Conservation (phyloP, 1,284 basidiomycete species). For the Cystobasidium sp. region DNA sequence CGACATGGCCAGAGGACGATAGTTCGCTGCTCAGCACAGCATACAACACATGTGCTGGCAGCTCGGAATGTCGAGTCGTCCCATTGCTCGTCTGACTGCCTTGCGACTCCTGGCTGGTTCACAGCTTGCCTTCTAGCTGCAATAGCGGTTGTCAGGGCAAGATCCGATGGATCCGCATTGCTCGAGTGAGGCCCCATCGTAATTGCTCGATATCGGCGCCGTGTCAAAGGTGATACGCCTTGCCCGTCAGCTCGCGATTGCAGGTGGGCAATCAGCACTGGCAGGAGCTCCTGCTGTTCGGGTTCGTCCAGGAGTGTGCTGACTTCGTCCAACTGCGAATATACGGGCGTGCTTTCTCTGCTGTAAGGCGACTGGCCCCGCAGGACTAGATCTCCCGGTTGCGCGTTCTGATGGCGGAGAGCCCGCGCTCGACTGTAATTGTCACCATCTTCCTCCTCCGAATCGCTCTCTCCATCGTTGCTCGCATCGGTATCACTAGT, state of each 20-base stretch:
- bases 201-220: constrained; percentile 15
- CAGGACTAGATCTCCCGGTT: neutral
- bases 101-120: neutral
- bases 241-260: constrained; percentile 8
- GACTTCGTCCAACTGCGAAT: constrained; percentile 22
- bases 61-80: constrained; percentile 31
- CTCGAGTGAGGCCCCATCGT: neutral
- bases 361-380: neutral
- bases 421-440: neutral
- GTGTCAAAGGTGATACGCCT: constrained; percentile 18
- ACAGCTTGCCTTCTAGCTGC: constrained; percentile 29
- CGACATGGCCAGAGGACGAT: constrained; percentile 42
- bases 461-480: neutral
- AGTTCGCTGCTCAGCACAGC: constrained; percentile 39
- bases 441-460: constrained; percentile 5
- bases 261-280: constrained; percentile 36
- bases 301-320: constrained; percentile 22
- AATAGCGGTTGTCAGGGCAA: constrained; percentile 29
- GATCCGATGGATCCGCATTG: neutral
- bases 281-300: constrained; percentile 23
- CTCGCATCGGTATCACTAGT: neutral
- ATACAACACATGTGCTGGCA: constrained; percentile 36
- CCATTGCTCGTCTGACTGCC: constrained; percentile 19
- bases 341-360: constrained; percentile 18
- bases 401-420: neutral